These are phyloP conservation scores for Cyclocybe cylindracea DNA, from an alignment of 768 basidiomycete genomes.

Conservation along the genomic window DNA sequence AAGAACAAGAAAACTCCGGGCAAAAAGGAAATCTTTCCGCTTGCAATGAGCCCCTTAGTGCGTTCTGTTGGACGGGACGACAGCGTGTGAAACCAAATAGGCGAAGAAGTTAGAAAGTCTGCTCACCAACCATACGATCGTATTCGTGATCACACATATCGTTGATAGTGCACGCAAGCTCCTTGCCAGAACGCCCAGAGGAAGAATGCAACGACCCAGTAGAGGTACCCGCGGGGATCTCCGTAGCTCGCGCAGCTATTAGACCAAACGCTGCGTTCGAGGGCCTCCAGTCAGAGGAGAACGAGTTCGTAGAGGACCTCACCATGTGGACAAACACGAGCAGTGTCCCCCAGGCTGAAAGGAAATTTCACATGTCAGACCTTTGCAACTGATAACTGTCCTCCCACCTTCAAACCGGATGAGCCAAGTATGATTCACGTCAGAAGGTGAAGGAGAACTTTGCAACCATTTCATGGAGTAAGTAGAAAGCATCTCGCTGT, in stretches of 20 bases:
- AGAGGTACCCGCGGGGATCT: neutral
- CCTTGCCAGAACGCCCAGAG: neutral
- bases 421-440: too few relatives aligned
- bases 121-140: neutral
- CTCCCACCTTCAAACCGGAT: too few relatives aligned
- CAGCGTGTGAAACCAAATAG: neutral
- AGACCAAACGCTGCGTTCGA: neutral
- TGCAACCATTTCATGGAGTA: too few relatives aligned
- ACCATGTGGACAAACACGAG: too few relatives aligned
- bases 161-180: slow-evolving; percentile 1
- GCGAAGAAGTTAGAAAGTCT: too few relatives aligned
- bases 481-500: too few relatives aligned
- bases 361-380: too few relatives aligned
- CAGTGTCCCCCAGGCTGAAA: too few relatives aligned
- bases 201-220: neutral
- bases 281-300: too few relatives aligned
- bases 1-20: neutral
- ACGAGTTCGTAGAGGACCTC: too few relatives aligned
- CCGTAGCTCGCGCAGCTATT: neutral
- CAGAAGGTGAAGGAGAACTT: too few relatives aligned
- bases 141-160: slow-evolving; percentile 1
- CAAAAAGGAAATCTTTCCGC: neutral
- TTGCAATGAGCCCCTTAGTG: neutral
- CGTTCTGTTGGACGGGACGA: neutral
- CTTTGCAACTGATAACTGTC: too few relatives aligned